Evolutionary conservation across 1,139 yeast genomes (phyloP).

Genomic region (Pichia sp.): DNA sequence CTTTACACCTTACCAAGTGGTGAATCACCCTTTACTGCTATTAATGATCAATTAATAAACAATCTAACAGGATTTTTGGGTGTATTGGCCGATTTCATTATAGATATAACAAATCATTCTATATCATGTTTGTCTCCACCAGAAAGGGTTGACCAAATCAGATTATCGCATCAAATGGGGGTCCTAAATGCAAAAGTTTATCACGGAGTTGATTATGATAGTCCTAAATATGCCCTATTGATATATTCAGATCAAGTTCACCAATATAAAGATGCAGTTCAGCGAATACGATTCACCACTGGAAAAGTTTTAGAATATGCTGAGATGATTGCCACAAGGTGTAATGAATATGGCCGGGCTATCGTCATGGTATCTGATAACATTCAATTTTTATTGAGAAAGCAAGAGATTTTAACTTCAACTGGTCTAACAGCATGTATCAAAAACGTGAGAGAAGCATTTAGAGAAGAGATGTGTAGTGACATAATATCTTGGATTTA

Average conservation of each 20-base stretch:
- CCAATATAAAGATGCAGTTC: constrained; percentile 70
- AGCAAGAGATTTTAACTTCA: constrained; percentile 50
- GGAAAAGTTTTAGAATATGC: constrained; percentile 66
- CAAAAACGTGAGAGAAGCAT: constrained; percentile 61
- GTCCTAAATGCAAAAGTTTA: constrained; percentile 37
- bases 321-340: constrained; percentile 62
- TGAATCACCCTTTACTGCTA: constrained; percentile 7
- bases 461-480: constrained; percentile 78
- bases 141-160: constrained; percentile 38
- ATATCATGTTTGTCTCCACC: constrained; percentile 28
- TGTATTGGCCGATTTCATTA: constrained; percentile 61
- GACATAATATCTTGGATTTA: constrained; percentile 64
- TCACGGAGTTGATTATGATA: constrained; percentile 42
- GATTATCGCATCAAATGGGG: constrained; percentile 36
- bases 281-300: constrained; percentile 60
- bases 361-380: constrained; percentile 57
- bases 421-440: constrained; percentile 69
- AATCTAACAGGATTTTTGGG: constrained; percentile 46
- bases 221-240: constrained; percentile 52
- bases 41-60: constrained; percentile 37
- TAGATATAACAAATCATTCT: constrained; percentile 58
- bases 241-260: constrained; percentile 78
- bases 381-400: constrained; percentile 45
- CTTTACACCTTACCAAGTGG: constrained; percentile 24
- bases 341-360: constrained; percentile 66